Conservation (phyloP, 805 yeast genomes). For the Metschnikowia peoriensis region DNA sequence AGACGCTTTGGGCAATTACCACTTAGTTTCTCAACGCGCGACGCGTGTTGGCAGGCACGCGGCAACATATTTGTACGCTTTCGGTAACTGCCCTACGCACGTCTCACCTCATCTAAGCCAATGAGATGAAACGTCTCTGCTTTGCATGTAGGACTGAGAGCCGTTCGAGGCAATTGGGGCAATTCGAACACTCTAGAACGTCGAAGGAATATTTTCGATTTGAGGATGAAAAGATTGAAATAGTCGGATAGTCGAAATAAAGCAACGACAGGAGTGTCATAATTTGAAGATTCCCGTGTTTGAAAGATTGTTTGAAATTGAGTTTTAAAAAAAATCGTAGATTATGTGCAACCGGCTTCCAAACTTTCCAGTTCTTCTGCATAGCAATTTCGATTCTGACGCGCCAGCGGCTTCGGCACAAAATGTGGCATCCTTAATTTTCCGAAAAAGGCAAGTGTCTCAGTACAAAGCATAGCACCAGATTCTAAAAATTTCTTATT, state of each 20-base stretch:
- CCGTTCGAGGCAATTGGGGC: background rate
- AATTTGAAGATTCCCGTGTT: background rate
- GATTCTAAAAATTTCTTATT: too few relatives aligned
- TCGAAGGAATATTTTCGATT: background rate
- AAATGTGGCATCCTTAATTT: background rate
- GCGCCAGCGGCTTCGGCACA: background rate
- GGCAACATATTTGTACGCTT: conserved; percentile 3
- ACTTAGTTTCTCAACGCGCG: conserved; percentile 7
- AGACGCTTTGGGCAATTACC: conserved; percentile 6
- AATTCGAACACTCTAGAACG: background rate
- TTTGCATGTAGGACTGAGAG: background rate
- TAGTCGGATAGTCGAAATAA: too few relatives aligned
- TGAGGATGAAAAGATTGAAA: background rate
- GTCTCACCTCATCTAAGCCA: background rate
- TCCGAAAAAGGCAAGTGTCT: too few relatives aligned
- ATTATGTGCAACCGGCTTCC: too few relatives aligned
- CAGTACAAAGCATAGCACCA: too few relatives aligned
- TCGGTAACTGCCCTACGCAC: background rate
- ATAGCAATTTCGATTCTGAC: background rate
- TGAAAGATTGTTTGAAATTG: too few relatives aligned
- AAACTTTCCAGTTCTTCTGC: too few relatives aligned
- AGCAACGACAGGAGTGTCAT: too few relatives aligned
- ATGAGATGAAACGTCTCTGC: background rate
- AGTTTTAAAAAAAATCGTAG: too few relatives aligned
- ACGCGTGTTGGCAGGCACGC: conserved; percentile 16